Conservation (phyloP, 768 basidiomycete species). For the Trametes elegans region DNA sequence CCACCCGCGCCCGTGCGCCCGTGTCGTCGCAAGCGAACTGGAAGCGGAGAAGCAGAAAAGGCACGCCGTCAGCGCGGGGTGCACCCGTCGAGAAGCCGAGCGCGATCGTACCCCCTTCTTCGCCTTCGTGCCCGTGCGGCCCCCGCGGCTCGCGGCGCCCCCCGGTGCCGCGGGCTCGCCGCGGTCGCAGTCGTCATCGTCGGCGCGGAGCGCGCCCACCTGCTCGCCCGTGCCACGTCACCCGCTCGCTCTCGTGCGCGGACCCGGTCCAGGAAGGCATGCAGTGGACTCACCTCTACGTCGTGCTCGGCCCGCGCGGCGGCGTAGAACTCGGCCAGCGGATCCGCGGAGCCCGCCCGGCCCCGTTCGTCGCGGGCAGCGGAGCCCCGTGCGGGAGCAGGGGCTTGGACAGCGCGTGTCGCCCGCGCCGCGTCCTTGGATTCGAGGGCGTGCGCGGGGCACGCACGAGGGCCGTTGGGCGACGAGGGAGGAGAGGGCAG, state of each 20-base stretch:
- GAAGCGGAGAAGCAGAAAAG: neutral
- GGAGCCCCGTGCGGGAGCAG: neutral
- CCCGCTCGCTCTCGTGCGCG: neutral
- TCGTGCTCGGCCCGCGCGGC: constrained; percentile 51
- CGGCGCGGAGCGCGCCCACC: too few relatives aligned
- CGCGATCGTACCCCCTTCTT: constrained; percentile 13
- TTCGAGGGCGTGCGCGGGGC: neutral
- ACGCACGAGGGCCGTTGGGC: neutral
- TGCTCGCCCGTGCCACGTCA: constrained; percentile 4
- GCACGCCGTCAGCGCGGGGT: too few relatives aligned
- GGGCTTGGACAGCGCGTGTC: neutral
- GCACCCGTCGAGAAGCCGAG: neutral
- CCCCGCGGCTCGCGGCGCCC: neutral
- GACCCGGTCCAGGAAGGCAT: neutral
- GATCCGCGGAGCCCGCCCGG: constrained; percentile 37
- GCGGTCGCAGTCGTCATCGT: neutral
- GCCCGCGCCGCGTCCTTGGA: neutral
- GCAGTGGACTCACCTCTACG: constrained; percentile 35
- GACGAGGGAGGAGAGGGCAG: constrained; percentile 16
- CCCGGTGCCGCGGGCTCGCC: neutral
- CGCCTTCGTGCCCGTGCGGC: constrained; percentile 6
- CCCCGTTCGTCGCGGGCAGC: neutral
- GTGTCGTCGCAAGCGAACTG: constrained; percentile 60
- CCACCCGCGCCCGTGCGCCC: constrained; percentile 27
- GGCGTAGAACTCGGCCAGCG: constrained; percentile 63